Evolutionary conservation across 257 asterid genomes (phyloP), one percentile per base, ranked within the genome.

Genomic region (Nicotiana otophora): DNA sequence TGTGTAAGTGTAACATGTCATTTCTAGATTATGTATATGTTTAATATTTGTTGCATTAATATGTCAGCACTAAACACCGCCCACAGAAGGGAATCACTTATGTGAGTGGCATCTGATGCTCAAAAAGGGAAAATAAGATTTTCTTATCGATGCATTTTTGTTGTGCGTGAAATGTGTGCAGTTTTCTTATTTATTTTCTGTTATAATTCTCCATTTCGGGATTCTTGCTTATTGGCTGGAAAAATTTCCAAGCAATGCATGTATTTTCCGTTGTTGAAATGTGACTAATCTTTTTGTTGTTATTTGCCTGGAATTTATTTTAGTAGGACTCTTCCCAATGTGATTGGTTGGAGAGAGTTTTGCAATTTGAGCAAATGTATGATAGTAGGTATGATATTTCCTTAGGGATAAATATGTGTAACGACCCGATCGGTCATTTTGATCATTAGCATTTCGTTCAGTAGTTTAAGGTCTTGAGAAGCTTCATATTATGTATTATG

Each of bases 1-100:
- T 92, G 96, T 95, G 98, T 79, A 89, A 91, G 96, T 95, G 98
- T 79, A 89, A 91, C 89, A 91, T 97, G 98, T 95, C 86, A 31
- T 4, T n/a, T 61, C 20, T 48, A 3, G 66, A 33, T 61, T 8
- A 20, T 61, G 2, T 3, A 7, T 20, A 31, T n/a, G 20, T 61
- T 23, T 30, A 20, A 61, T 23, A 20, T n/a, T 6, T 60, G 17
- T 57, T 16, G 23, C 26, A 57, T 57, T 57, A 23, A 0, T 57
- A 17, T 20, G 6, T 61, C 30, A 20, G 31, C 33, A 61, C 12
- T 53, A 4, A 61, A 61, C 7, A 61, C 23, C 10, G 66, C 33
- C 66, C 66, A 61, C 2, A 0, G 33, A n/a, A 20, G 31, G 10
- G 28, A 19, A 17, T 57, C 23, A 57, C 26, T 23, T 23, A 23